A percentile compares a stretch with the other conserved stretches of the same genome.
Evolutionary conservation across 1,284 basidiomycete genomes (phyloP).

Genomic region (Rhodotorula sp.): DNA sequence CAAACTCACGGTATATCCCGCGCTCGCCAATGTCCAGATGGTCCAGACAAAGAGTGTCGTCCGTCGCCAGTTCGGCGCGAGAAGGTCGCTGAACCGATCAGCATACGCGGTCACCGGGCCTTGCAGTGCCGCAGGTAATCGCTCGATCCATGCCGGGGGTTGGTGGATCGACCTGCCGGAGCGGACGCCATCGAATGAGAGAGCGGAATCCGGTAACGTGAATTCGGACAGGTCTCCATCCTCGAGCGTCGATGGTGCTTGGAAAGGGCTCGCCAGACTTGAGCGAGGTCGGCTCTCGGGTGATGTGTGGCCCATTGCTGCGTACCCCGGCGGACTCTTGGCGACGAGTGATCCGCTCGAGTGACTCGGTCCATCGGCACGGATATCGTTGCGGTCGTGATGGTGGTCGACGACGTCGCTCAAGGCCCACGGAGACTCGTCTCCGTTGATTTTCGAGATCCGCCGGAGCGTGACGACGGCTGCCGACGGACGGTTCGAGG

Average conservation of each 20-base stretch:
- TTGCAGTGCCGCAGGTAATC: slow-evolving; percentile 7
- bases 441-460: slow-evolving; percentile 81
- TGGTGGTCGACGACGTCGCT: slow-evolving; percentile 67
- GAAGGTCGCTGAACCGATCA: slow-evolving; percentile 69
- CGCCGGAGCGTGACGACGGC: slow-evolving; percentile 74
- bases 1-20: slow-evolving; percentile 40
- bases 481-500: slow-evolving; percentile 74
- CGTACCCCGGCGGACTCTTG: background rate
- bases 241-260: background rate
- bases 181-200: background rate
- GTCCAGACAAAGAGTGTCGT: slow-evolving; percentile 81
- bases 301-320: slow-evolving; percentile 1
- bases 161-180: background rate
- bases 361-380: background rate
- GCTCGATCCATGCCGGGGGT: slow-evolving; percentile 15
- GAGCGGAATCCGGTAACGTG: background rate
- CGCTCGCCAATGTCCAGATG: slow-evolving; percentile 63
- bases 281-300: slow-evolving; percentile 4
- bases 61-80: slow-evolving; percentile 74
- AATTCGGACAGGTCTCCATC: slow-evolving; percentile 12
- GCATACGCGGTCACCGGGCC: slow-evolving; percentile 62
- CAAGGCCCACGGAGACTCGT: slow-evolving; percentile 62
- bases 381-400: too few relatives aligned
- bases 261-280: background rate
- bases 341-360: background rate